These are phyloP conservation scores for Ciborinia camelliae DNA, from an alignment of 2,329 filamentous ascomycete genomes.

Conservation along the genomic window DNA sequence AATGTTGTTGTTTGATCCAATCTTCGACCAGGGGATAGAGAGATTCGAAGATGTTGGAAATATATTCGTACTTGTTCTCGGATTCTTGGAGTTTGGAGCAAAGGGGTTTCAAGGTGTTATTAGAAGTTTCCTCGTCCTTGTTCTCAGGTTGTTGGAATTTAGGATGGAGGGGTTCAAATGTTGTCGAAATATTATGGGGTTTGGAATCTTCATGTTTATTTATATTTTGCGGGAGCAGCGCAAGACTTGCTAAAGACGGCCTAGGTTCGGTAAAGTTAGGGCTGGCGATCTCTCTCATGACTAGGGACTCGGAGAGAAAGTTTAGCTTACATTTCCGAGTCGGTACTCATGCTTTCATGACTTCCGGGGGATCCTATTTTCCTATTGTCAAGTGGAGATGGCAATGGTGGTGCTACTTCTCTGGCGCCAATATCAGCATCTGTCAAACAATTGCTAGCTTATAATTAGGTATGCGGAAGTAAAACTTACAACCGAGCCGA, in stretches of 20 bases:
- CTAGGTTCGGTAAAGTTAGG: neutral
- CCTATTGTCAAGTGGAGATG: neutral
- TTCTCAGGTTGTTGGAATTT: neutral
- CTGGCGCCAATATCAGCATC: neutral
- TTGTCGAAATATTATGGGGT: neutral
- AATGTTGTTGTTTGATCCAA: neutral
- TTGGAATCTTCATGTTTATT: neutral
- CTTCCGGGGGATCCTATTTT: neutral
- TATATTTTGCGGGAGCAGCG: neutral
- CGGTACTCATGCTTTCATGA: neutral
- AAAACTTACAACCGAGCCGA: neutral
- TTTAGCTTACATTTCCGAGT: neutral
- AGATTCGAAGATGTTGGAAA: neutral
- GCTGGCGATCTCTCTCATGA: neutral
- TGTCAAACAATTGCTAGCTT: neutral
- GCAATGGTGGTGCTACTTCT: neutral
- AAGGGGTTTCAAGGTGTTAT: neutral
- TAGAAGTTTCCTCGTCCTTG: neutral
- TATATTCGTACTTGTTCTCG: neutral
- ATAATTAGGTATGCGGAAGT: neutral
- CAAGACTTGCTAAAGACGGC: neutral
- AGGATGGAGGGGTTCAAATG: neutral
- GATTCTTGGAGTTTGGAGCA: neutral
- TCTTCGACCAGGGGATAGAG: neutral
- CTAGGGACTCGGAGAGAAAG: neutral